These are phyloP conservation scores for Raffaelea albimanens DNA, from an alignment of 2,329 filamentous ascomycete genomes.

Conservation along the genomic window DNA sequence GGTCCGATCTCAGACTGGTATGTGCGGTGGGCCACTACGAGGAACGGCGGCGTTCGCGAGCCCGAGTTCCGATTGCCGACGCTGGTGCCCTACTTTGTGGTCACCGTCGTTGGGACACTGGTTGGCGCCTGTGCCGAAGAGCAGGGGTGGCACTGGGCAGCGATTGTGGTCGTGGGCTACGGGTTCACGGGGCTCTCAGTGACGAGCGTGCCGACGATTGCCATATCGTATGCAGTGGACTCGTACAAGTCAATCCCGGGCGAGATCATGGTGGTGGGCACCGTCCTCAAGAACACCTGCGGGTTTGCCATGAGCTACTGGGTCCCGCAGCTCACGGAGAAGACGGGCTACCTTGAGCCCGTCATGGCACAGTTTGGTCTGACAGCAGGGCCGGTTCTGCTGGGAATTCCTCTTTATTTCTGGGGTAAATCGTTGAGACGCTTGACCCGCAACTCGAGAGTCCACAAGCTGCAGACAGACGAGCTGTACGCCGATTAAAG, in stretches of 20 bases:
- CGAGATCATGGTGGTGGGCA: conserved; percentile 49
- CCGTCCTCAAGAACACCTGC: conserved; percentile 56
- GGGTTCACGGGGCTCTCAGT: conserved; percentile 33
- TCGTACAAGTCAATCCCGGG: conserved; percentile 54
- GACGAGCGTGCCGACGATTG: conserved; percentile 45
- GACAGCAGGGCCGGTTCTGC: conserved; percentile 41
- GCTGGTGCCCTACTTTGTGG: conserved; percentile 26
- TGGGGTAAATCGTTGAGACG: conserved; percentile 48
- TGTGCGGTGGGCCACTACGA: conserved; percentile 20
- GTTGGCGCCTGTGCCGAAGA: conserved; percentile 21
- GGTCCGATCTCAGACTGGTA: conserved; percentile 29
- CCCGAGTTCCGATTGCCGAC: conserved; percentile 29
- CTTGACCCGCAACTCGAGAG: conserved; percentile 44
- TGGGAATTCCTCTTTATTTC: conserved; percentile 46
- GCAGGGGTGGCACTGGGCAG: conserved; percentile 31
- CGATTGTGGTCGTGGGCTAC: conserved; percentile 33
- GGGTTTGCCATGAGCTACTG: conserved; percentile 22
- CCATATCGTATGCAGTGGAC: conserved; percentile 48
- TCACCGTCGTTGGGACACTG: conserved; percentile 30
- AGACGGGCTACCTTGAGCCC: conserved; percentile 40
- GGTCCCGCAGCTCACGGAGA: conserved; percentile 22
- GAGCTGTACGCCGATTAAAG: too few species aligned
- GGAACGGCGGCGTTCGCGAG: conserved; percentile 28
- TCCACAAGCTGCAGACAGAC: conserved; percentile 34
- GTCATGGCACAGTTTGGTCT: conserved; percentile 52